Percentiles rank a stretch among this genome's conserved stretches.
phyloP scores from a whole-genome alignment of 2,329 filamentous ascomycete genomes.

The Alternaria solani region DNA sequence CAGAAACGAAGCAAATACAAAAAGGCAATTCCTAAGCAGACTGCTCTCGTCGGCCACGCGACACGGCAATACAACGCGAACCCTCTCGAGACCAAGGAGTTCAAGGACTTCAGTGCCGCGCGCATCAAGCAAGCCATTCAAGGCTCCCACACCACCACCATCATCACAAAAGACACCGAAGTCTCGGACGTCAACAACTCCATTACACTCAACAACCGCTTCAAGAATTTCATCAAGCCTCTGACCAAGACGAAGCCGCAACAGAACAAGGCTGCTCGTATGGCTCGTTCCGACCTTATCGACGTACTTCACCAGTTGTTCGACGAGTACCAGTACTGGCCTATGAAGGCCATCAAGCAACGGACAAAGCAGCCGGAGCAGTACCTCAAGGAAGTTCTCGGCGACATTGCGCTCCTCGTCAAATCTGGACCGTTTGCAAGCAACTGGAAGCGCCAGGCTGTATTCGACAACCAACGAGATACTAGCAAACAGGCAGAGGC shows the following conservation, averaged over 20 bases:
- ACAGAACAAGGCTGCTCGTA: conserved; percentile 82
- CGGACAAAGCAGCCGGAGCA: conserved; percentile 85
- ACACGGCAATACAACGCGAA: conserved; percentile 65
- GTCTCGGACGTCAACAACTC: conserved; percentile 35
- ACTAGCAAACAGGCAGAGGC: conserved; percentile 42
- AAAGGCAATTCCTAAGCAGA: conserved; percentile 53
- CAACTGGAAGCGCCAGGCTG: conserved; percentile 80
- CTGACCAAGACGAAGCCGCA: conserved; percentile 34
- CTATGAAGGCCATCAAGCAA: conserved; percentile 84
- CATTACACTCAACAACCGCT: conserved; percentile 42
- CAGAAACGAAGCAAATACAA: conserved; percentile 47
- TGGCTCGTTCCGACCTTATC: conserved; percentile 86
- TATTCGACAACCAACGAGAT: conserved; percentile 62
- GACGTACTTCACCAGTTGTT: conserved; percentile 87
- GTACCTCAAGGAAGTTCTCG: conserved; percentile 86
- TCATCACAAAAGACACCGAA: conserved; percentile 40
- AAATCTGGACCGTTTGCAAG: conserved; percentile 86
- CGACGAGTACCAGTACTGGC: conserved; percentile 88
- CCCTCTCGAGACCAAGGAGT: conserved; percentile 55
- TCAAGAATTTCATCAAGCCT: conserved; percentile 44
- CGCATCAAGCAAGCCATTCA: conserved; percentile 58
- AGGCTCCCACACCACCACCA: conserved; percentile 40
- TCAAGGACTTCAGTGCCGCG: conserved; percentile 51
- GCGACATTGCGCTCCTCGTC: conserved; percentile 82
- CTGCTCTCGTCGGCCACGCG: conserved; percentile 67